Conservation (phyloP, 2,329 filamentous ascomycete genomes). For the Microdochium trichocladiopsis region DNA sequence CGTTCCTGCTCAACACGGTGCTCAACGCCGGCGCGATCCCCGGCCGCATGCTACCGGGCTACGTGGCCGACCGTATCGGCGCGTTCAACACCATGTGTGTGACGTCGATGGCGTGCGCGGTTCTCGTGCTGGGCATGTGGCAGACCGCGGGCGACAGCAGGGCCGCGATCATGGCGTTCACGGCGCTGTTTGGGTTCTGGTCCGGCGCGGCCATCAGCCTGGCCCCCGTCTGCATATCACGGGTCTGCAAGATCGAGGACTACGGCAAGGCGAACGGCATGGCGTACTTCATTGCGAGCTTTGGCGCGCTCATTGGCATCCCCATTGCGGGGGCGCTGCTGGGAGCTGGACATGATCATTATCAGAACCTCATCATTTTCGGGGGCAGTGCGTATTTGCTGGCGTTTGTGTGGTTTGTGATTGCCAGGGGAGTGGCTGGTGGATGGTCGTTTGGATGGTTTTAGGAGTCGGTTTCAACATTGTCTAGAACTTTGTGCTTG, state of each 20-base stretch:
- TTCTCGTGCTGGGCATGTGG: conserved; percentile 52
- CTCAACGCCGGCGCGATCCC: conserved; percentile 63
- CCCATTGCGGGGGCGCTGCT: conserved; percentile 51
- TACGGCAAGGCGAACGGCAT: conserved; percentile 67
- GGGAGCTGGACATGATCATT: conserved; percentile 33
- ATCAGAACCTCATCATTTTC: conserved; percentile 47
- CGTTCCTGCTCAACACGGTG: conserved; percentile 62
- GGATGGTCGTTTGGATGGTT: conserved; percentile 4
- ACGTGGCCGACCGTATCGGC: conserved; percentile 59
- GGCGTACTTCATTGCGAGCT: conserved; percentile 60
- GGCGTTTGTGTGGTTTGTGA: conserved; percentile 22
- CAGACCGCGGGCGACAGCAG: conserved; percentile 39
- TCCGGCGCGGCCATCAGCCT: conserved; percentile 63
- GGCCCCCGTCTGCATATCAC: conserved; percentile 65
- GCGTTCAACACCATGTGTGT: conserved; percentile 64
- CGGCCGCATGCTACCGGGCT: conserved; percentile 61
- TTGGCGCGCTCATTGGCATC: conserved; percentile 48
- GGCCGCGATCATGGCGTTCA: conserved; percentile 51
- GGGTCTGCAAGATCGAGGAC: conserved; percentile 60
- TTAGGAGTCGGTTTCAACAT: too few species aligned
- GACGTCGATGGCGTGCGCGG: conserved; percentile 39
- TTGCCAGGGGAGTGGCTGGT: conserved; percentile 12
- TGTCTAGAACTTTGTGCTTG: too few species aligned
- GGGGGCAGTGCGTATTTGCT: conserved; percentile 39
- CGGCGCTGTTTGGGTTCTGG: conserved; percentile 62